A percentile compares a stretch with the other conserved stretches of the same genome.
Evolutionary conservation across 805 yeast species (phyloP).

Genomic region (Yamadazyma laniorum): DNA sequence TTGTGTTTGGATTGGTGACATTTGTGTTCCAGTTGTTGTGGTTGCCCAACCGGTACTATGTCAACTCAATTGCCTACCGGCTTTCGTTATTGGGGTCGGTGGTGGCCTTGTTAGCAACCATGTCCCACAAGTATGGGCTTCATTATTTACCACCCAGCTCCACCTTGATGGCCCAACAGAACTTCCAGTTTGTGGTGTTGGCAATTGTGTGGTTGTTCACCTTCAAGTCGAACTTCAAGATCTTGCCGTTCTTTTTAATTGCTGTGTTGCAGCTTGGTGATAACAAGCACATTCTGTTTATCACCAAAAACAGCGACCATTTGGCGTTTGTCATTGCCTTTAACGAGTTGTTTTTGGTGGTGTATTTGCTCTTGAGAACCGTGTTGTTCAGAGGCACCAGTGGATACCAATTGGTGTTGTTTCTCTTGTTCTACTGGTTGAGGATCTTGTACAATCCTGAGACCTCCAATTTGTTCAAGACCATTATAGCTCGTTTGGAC

Average conservation of each 20-base stretch:
- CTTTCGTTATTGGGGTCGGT: slow-evolving; percentile 56
- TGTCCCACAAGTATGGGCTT: slow-evolving; percentile 58
- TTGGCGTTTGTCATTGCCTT: slow-evolving; percentile 53
- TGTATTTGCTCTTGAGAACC: slow-evolving; percentile 58
- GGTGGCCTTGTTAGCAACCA: slow-evolving; percentile 50
- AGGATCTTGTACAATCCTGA: slow-evolving; percentile 57
- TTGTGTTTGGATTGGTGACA: slow-evolving; percentile 45
- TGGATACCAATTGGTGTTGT: slow-evolving; percentile 63
- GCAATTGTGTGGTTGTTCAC: slow-evolving; percentile 61
- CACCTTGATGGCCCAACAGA: slow-evolving; percentile 67
- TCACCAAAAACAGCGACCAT: slow-evolving; percentile 35
- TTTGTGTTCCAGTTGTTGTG: slow-evolving; percentile 39
- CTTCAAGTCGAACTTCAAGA: slow-evolving; percentile 62
- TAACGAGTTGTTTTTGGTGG: slow-evolving; percentile 56
- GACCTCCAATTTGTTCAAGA: slow-evolving; percentile 43
- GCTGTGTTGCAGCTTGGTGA: slow-evolving; percentile 56
- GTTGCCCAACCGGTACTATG: slow-evolving; percentile 37
- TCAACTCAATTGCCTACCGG: slow-evolving; percentile 54
- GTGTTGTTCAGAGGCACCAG: slow-evolving; percentile 61
- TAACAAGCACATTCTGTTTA: slow-evolving; percentile 37
- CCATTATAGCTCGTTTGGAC: slow-evolving; percentile 44
- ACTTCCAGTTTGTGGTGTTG: slow-evolving; percentile 65
- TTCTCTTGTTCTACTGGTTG: slow-evolving; percentile 65
- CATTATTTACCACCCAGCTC: slow-evolving; percentile 57
- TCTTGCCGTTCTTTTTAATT: slow-evolving; percentile 57